Evolutionary conservation across 768 basidiomycete species (phyloP), one percentile per base, ranked within the genome.

Genomic region (Lentinula sp.): DNA sequence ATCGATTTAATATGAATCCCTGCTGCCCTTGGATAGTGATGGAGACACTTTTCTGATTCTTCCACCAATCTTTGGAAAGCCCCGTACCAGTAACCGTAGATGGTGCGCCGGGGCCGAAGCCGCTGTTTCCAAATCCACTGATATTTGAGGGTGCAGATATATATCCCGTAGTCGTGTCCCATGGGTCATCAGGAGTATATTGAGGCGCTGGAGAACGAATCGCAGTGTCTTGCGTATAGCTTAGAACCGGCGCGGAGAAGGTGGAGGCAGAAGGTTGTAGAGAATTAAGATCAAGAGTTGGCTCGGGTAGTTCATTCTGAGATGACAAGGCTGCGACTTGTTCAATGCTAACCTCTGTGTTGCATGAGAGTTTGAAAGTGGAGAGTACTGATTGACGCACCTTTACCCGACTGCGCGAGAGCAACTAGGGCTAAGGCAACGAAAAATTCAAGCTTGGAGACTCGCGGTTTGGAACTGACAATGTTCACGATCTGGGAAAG

Each of bases 401-500:
- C 91, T 82, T 87, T 86, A 3, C 85, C 87, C 5, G 84, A 76
- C 72, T 98, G 95, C 5, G 91, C 92, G 4, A 96, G 77, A 2
- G 92, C 91, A 49, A 91, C 92, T 13, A 98, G 79, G 10, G 91
- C 93, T 28, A 98, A 74, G 9, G 93, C 91, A 10, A 95, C 91
- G 70, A 91, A 95, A 77, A 96, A 95, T 69, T 98, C 95, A 60
- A 88, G 84, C 65, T 86, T 91, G 7, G 92, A 91, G 41, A 98
- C 89, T 55, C 87, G 81, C 48, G 90, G 81, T 61, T 82, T 82
- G 37, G 88, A 87, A 73, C 90, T 91, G 57, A 94, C 93, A 20
- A 95, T 79, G 72, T 90, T 93, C 60, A 97, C 89, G 66, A 98
- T 95, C 93, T 95, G 65, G n/a, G 39, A 35, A 39, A 6, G 37